Evolutionary conservation across 345 rosid species (phyloP), one percentile per base, ranked within the genome.

Genomic region (Syzygium aqueum): DNA sequence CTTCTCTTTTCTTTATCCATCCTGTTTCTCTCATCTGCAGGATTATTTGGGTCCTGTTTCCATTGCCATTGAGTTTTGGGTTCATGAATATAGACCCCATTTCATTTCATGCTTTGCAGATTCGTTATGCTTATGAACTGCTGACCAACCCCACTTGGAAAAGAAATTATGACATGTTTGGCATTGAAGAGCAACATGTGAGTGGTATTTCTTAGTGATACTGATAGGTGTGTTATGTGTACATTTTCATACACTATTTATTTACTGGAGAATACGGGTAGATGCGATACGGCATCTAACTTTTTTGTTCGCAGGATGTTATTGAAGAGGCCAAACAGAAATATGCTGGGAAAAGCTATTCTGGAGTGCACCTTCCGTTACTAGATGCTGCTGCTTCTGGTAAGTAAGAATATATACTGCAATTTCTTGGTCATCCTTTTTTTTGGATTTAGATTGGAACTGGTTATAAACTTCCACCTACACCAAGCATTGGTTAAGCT

Each of bases 71-170:
- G 40, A 51, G 59, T 51, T 56, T 84, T 49, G 9, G 6, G 46
- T 84, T 84, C 22, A 56, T 53, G 10, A 51, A 33, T 84, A 23
- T 51, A 10, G 59, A 53, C 61, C 59, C 22, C 57, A 28, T 84
- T 56, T 23, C 85, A 53, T 56, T 28, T 84, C 17, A 84, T 53
- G 52, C 67, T 85, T 89, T 92, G 90, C 95, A 97, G 99, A 90
- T 93, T 67, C 96, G 87, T 63, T 96, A 96, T 92, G 97, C 97
- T 43, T 96, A 93, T 88, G 99, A 97, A 92, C 88, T 97, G 86
- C 90, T 97, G 90, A 93, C 89, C 11, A 93, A 96, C 93, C 92
- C 91, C 63, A 84, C 91, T 59, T 95, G 97, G 98, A 97, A 95
- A 94, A 93, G 97, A 88, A 94, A 96, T 87, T 97, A 95, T 91